These are phyloP conservation scores for Moesziomyces parantarcticus DNA, from an alignment of 1,284 basidiomycete species.

Conservation along the genomic window DNA sequence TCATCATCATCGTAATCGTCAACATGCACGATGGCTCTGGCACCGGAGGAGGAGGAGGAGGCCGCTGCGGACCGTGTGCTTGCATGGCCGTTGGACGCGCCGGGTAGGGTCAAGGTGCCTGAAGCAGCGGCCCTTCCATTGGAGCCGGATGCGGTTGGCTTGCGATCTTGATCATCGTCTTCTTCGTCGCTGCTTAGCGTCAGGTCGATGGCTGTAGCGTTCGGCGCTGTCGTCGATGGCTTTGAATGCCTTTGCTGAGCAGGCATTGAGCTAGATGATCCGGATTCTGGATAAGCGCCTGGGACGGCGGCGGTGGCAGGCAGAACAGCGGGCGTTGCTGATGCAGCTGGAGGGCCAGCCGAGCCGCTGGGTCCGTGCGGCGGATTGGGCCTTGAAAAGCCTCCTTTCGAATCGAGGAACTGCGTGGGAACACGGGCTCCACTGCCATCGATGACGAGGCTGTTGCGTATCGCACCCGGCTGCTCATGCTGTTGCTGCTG, in stretches of 20 bases:
- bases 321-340: slow-evolving; percentile 16
- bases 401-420: slow-evolving; percentile 47
- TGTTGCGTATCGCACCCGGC: not conserved
- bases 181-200: slow-evolving; percentile 33
- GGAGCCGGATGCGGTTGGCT: not conserved
- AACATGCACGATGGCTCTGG: slow-evolving; percentile 3
- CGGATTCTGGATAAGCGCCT: not conserved
- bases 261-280: not conserved
- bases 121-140: not conserved
- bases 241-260: not conserved
- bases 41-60: not conserved
- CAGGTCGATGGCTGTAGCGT: slow-evolving; percentile 30
- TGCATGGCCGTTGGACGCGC: not conserved
- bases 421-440: slow-evolving; percentile 58
- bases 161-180: slow-evolving; percentile 32
- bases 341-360: not conserved
- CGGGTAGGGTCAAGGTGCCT: not conserved
- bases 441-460: slow-evolving; percentile 51
- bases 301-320: not conserved
- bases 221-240: not conserved
- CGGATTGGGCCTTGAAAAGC: slow-evolving; percentile 22
- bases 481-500: not conserved
- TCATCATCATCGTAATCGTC: slow-evolving; percentile 46
- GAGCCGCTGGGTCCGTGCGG: not conserved
- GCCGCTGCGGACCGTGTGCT: not conserved